Percentiles rank a stretch among this genome's conserved stretches.
Evolutionary conservation across 306 rosid genomes (phyloP).

Genomic region (Aeschynomene evenia): DNA sequence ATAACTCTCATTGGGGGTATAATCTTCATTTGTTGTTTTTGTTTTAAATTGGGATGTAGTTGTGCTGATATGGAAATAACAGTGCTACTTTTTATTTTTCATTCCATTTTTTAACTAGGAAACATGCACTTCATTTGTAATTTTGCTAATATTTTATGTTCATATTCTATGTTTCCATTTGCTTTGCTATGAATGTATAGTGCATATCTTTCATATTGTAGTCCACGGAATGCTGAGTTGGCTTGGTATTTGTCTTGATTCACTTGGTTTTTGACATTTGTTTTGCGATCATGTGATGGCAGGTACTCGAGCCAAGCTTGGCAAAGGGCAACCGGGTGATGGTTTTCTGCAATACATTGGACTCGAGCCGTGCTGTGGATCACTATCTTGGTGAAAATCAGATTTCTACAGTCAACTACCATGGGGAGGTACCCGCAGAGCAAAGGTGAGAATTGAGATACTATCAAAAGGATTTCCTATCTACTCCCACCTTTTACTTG

Average conservation of each 20-base stretch:
- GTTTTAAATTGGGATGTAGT: neutral
- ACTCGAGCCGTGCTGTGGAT: conserved; percentile 99
- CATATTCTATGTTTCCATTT: neutral
- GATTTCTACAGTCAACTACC: conserved; percentile 78
- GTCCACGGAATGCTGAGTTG: neutral
- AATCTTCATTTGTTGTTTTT: neutral
- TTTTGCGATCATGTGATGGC: conserved; percentile 37
- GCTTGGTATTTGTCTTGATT: conserved; percentile 27
- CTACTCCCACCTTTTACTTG: neutral
- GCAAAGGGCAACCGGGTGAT: conserved; percentile 87
- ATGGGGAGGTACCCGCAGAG: conserved; percentile 97
- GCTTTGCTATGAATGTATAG: neutral
- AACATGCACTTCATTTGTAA: conserved; percentile 6
- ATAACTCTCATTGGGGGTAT: neutral
- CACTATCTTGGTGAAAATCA: conserved; percentile 91
- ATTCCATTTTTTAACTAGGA: neutral
- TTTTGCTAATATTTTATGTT: conserved; percentile 18
- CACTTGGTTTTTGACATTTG: conserved; percentile 4
- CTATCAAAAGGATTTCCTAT: conserved; percentile 2
- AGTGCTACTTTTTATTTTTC: neutral
- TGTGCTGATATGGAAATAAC: too few relatives aligned
- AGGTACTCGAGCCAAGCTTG: conserved; percentile 96
- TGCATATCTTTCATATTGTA: conserved; percentile 11
- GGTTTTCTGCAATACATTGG: conserved; percentile 95
- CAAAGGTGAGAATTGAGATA: conserved; percentile 76